Percentiles rank a stretch among this genome's conserved stretches.
These are phyloP conservation scores for Pharnaceum exiguum DNA, from an alignment of 148 eudicot species.

Conservation along the genomic window DNA sequence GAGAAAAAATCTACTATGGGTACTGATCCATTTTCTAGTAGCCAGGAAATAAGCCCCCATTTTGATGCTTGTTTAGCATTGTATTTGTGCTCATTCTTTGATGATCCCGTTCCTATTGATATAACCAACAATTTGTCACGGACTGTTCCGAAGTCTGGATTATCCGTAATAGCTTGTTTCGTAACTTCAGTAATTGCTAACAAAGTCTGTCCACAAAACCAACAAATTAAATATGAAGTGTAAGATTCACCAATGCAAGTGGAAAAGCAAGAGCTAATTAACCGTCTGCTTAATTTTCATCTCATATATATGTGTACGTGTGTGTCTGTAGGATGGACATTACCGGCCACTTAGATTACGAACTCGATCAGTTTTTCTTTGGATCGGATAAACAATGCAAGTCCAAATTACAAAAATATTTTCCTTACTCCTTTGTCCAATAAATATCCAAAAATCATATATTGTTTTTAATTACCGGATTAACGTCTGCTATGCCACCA, in stretches of 20 bases:
- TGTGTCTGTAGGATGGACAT: no score
- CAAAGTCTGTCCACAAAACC: conserved; percentile 30
- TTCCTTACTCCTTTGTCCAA: no score
- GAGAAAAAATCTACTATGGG: conserved; percentile 36
- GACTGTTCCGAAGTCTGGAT: conserved; percentile 30
- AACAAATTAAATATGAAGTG: no score
- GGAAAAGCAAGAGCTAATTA: no score
- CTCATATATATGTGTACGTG: no score
- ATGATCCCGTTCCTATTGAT: conserved; percentile 35
- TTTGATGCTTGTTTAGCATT: conserved; percentile 22
- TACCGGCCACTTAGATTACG: no score
- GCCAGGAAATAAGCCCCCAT: conserved; percentile 40
- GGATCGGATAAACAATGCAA: no score
- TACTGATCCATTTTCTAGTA: conserved; percentile 18
- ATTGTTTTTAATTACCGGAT: conserved; percentile 28
- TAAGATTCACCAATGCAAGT: no score
- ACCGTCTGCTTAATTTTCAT: no score
- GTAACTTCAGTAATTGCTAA: conserved; percentile 38
- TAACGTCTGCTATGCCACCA: conserved; percentile 52
- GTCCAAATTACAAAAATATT: no score
- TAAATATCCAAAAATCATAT: not conserved
- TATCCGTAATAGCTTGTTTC: conserved; percentile 25
- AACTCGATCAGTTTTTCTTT: no score
- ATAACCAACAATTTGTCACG: conserved; percentile 29
- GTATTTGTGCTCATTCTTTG: conserved; percentile 22